Percentiles rank a stretch among this genome's conserved stretches.
Evolutionary conservation across 495 filamentous ascomycete genomes (phyloP).

Genomic region (Neurospora africana): DNA sequence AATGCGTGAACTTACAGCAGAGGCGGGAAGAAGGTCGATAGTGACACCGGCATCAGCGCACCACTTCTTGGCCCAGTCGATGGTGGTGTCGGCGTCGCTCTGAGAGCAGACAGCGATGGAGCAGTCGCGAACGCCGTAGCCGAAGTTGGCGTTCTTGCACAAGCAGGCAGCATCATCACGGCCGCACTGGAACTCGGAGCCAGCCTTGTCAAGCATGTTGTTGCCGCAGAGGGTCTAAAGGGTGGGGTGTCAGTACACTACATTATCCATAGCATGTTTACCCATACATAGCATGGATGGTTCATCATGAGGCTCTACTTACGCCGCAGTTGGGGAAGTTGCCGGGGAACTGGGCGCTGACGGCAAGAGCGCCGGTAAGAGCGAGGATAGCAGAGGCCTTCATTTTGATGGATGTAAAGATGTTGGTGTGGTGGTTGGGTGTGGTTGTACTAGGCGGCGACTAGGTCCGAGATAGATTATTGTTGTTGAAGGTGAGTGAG

Average conservation of each 20-base stretch:
- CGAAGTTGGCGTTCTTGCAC: constrained; percentile 58
- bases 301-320: constrained; percentile 17
- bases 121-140: constrained; percentile 72
- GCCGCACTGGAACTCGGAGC: constrained; percentile 46
- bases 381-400: constrained; percentile 25
- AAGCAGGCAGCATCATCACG: constrained; percentile 50
- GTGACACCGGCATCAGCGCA: constrained; percentile 17
- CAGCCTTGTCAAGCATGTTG: constrained; percentile 60
- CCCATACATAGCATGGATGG: background rate
- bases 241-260: constrained; percentile 11
- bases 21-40: constrained; percentile 18
- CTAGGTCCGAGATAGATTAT: background rate
- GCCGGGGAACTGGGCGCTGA: constrained; percentile 20
- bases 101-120: constrained; percentile 50
- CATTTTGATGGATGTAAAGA: constrained; percentile 24
- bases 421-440: background rate
- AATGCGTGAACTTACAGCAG: constrained; percentile 4
- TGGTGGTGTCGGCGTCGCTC: constrained; percentile 17
- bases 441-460: background rate
- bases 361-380: constrained; percentile 18
- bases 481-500: background rate
- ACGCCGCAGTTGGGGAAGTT: constrained; percentile 30
- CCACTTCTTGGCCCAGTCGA: constrained; percentile 24
- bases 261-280: background rate
- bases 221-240: constrained; percentile 51